Percentiles rank a stretch among this genome's conserved stretches.
Conservation (phyloP, 495 filamentous ascomycete species). For the Podospora pseudocomata region DNA sequence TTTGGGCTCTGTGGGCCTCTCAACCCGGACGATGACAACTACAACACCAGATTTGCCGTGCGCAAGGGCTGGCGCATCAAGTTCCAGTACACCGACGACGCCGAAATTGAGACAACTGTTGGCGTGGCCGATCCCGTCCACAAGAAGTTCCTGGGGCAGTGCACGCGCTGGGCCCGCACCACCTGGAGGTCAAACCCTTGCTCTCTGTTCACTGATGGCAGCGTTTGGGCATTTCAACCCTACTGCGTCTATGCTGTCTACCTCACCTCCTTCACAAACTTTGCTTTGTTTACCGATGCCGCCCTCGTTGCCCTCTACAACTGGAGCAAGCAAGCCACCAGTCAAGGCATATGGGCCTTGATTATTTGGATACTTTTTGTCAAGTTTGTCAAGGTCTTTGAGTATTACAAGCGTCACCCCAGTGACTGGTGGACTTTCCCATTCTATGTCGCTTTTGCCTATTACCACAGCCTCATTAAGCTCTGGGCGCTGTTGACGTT, state of each 20-base stretch:
- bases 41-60: conserved; percentile 61
- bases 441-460: conserved; percentile 54
- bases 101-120: conserved; percentile 58
- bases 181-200: conserved; percentile 63
- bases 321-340: not conserved
- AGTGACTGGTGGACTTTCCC: conserved; percentile 52
- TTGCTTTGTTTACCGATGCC: conserved; percentile 54
- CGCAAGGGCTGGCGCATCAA: conserved; percentile 54
- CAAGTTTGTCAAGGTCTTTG: conserved; percentile 60
- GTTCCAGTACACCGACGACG: conserved; percentile 57
- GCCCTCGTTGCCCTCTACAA: conserved; percentile 36
- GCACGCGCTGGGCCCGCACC: conserved; percentile 59
- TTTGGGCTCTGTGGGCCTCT: conserved; percentile 45
- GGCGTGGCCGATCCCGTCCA: conserved; percentile 37
- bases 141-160: conserved; percentile 57
- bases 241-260: conserved; percentile 63
- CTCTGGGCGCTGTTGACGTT: conserved; percentile 57
- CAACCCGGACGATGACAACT: conserved; percentile 68
- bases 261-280: conserved; percentile 56
- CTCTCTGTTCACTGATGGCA: conserved; percentile 47
- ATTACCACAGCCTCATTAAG: conserved; percentile 61
- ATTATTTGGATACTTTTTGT: conserved; percentile 40
- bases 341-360: not conserved
- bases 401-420: conserved; percentile 56
- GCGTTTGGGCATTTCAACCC: conserved; percentile 42